These are phyloP conservation scores for Pseudogymnoascus sp. DNA, from an alignment of 2,329 filamentous ascomycete genomes.

Conservation along the genomic window DNA sequence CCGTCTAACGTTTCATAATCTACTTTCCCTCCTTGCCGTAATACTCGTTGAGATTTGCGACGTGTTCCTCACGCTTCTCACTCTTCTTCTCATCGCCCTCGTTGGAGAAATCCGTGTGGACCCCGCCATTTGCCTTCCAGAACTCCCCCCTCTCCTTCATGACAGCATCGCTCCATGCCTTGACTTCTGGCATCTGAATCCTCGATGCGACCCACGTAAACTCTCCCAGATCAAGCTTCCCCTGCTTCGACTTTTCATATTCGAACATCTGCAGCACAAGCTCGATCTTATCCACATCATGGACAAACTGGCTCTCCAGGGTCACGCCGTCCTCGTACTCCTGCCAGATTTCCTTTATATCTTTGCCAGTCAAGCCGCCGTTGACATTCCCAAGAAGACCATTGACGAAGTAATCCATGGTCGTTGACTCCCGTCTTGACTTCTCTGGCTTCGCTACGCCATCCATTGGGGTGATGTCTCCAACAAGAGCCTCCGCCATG, in stretches of 20 bases:
- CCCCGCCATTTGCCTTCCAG: conserved; percentile 47
- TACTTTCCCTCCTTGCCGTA: conserved; percentile 2
- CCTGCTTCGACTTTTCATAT: conserved; percentile 66
- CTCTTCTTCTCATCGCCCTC: conserved; percentile 12
- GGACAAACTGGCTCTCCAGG: conserved; percentile 78
- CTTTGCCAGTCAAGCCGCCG: conserved; percentile 57
- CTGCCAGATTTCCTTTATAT: conserved; percentile 77
- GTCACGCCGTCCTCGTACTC: conserved; percentile 90
- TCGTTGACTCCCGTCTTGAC: conserved; percentile 72
- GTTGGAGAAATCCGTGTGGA: conserved; percentile 8
- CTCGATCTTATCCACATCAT: conserved; percentile 97
- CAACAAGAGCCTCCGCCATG: conserved; percentile 92
- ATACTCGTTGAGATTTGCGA: conserved; percentile 9
- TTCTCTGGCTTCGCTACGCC: conserved; percentile 81
- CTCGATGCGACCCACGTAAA: conserved; percentile 71
- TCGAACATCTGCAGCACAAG: conserved; percentile 91
- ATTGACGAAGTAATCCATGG: conserved; percentile 83
- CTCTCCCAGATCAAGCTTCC: conserved; percentile 69
- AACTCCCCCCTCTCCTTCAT: conserved; percentile 66
- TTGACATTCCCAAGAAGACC: conserved; percentile 65
- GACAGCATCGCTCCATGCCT: conserved; percentile 69
- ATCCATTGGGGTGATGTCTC: conserved; percentile 93
- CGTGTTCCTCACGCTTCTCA: conserved; percentile 15
- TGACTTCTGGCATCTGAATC: conserved; percentile 69
- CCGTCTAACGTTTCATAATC: background rate